A percentile compares a stretch with the other conserved stretches of the same genome.
Evolutionary conservation across 2,329 filamentous ascomycete genomes (phyloP).

Genomic region (Bipolaris sorokiniana): DNA sequence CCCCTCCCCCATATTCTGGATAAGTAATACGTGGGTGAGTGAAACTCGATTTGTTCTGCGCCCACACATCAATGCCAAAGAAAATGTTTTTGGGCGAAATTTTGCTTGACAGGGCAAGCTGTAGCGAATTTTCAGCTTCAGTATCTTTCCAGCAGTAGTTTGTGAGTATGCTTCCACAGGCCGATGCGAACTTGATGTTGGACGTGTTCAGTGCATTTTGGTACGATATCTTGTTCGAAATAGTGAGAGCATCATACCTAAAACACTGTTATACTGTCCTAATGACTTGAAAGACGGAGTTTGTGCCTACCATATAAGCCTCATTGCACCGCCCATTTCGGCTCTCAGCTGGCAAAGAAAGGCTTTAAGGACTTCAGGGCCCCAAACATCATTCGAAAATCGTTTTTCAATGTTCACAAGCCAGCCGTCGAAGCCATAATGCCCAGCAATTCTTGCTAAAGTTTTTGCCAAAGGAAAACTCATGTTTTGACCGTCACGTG

Average conservation of each 20-base stretch:
- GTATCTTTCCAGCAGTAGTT: slow-evolving; percentile 54
- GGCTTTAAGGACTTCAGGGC: slow-evolving; percentile 34
- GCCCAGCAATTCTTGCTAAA: slow-evolving; percentile 48
- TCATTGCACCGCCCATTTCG: slow-evolving; percentile 34
- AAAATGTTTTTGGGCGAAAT: slow-evolving; percentile 41
- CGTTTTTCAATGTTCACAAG: slow-evolving; percentile 55
- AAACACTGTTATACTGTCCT: neutral
- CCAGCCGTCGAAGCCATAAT: slow-evolving; percentile 57
- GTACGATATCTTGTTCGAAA: slow-evolving; percentile 51
- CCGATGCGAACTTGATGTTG: slow-evolving; percentile 50
- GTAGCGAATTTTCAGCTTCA: slow-evolving; percentile 31
- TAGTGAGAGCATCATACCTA: slow-evolving; percentile 56
- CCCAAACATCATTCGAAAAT: slow-evolving; percentile 46
- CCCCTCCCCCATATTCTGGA: slow-evolving; percentile 48
- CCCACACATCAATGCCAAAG: slow-evolving; percentile 56
- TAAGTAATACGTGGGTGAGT: slow-evolving; percentile 46
- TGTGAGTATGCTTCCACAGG: slow-evolving; percentile 51
- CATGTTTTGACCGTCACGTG: slow-evolving; percentile 11
- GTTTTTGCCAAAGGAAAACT: slow-evolving; percentile 47
- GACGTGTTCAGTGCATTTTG: slow-evolving; percentile 52
- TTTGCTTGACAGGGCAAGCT: slow-evolving; percentile 30
- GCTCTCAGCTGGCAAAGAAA: slow-evolving; percentile 50
- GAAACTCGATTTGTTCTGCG: slow-evolving; percentile 47
- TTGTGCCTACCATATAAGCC: slow-evolving; percentile 51
- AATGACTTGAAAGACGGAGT: neutral